Percentiles rank a stretch among this genome's conserved stretches.
These are phyloP conservation scores for Naegleria fowleri DNA, from an alignment of 208 protist species.

Conservation along the genomic window DNA sequence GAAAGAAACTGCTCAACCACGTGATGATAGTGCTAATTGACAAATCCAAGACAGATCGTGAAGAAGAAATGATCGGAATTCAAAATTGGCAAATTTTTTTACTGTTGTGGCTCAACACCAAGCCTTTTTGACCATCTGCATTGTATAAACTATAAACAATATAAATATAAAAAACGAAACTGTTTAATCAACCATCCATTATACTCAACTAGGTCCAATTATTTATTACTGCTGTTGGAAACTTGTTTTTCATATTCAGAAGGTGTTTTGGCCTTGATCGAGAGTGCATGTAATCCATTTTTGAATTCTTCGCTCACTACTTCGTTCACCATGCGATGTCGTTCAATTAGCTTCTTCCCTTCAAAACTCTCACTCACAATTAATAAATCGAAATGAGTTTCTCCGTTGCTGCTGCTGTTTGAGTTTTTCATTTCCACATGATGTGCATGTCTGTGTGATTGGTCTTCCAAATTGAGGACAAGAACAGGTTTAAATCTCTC, in stretches of 20 bases:
- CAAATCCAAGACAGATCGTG: no score
- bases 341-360: background rate
- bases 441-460: background rate
- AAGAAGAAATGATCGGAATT: no score
- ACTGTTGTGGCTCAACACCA: no score
- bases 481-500: background rate
- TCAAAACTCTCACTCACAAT: background rate
- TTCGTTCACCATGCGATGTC: background rate
- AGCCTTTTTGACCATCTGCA: no score
- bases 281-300: background rate
- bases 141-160: no score
- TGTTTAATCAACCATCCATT: no score
- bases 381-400: background rate
- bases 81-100: no score
- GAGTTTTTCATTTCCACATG: background rate
- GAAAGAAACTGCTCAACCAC: no score
- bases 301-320: background rate
- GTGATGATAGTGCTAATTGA: no score
- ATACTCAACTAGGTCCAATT: no score
- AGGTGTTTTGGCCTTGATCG: background rate
- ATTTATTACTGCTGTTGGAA: no score
- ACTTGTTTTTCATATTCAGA: background rate
- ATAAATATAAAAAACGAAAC: no score
- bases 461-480: background rate
- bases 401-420: background rate